Conservation (phyloP, 2,329 filamentous ascomycete species). For the Fusarium subtropicale region DNA sequence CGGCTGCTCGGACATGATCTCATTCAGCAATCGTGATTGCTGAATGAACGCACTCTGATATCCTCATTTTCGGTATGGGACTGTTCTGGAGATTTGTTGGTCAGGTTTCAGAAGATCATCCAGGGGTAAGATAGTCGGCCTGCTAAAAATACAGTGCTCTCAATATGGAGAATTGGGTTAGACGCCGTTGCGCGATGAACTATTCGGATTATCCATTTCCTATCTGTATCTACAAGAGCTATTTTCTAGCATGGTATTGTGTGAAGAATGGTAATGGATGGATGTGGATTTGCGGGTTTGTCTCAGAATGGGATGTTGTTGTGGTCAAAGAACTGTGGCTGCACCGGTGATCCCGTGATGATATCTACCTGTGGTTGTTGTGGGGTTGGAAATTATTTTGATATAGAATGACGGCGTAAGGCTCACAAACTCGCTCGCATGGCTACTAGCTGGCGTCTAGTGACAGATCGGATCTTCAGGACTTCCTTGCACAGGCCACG, state of each 20-base stretch:
- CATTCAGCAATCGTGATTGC: background rate
- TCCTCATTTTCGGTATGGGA: background rate
- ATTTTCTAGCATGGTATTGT: background rate
- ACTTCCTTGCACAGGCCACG: background rate
- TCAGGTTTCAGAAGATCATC: background rate
- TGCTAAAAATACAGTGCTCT: background rate
- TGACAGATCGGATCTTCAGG: slow-evolving; percentile 4
- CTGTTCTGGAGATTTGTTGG: background rate
- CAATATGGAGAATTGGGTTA: background rate
- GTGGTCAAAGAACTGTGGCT: slow-evolving; percentile 6
- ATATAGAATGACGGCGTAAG: slow-evolving; percentile 7
- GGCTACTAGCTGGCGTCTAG: slow-evolving; percentile 2
- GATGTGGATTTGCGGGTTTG: background rate
- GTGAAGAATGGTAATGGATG: background rate
- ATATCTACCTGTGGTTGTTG: slow-evolving; percentile 37
- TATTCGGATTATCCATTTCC: background rate
- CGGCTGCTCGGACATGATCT: background rate
- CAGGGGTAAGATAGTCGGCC: background rate
- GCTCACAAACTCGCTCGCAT: background rate
- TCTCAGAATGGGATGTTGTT: background rate
- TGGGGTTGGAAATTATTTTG: slow-evolving; percentile 10
- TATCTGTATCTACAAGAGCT: background rate
- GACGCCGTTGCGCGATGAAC: background rate
- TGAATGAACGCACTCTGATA: background rate
- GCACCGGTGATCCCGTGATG: slow-evolving; percentile 41